Evolutionary conservation across 2,329 filamentous ascomycete genomes (phyloP).

Genomic region (Trichoderma sp.): DNA sequence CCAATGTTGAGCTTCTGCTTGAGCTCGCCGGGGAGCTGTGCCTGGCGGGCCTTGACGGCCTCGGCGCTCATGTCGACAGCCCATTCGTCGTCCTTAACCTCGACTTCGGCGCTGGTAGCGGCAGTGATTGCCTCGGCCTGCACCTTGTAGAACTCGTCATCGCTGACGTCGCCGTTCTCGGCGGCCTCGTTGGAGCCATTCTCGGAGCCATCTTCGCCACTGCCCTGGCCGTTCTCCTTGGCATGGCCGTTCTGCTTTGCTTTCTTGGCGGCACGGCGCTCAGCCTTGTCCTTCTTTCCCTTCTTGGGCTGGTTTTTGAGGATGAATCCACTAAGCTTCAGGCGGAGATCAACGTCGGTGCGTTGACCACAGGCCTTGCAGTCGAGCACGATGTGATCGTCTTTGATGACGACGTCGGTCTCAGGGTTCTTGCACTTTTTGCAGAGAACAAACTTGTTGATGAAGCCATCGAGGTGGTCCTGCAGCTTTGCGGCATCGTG

Average conservation of each 20-base stretch:
- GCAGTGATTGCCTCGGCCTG: slow-evolving; percentile 63
- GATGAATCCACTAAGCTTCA: slow-evolving; percentile 97
- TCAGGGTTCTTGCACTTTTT: slow-evolving; percentile 99
- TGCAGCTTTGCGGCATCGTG: slow-evolving; percentile 95
- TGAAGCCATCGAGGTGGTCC: slow-evolving; percentile 98
- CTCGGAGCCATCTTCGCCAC: slow-evolving; percentile 56
- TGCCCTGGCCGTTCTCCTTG: slow-evolving; percentile 59
- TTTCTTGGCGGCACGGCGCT: slow-evolving; percentile 85
- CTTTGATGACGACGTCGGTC: slow-evolving; percentile 94
- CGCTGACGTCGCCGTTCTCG: slow-evolving; percentile 70
- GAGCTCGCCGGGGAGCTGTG: slow-evolving; percentile 90
- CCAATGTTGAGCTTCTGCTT: slow-evolving; percentile 87
- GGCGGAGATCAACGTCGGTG: slow-evolving; percentile 84
- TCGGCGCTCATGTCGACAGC: slow-evolving; percentile 95
- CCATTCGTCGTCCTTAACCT: slow-evolving; percentile 87
- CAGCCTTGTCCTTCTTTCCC: slow-evolving; percentile 97
- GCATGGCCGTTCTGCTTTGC: slow-evolving; percentile 74
- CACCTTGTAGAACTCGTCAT: slow-evolving; percentile 89
- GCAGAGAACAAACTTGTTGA: slow-evolving; percentile 98
- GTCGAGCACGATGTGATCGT: slow-evolving; percentile 87
- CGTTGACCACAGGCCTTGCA: slow-evolving; percentile 99
- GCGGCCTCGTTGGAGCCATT: slow-evolving; percentile 53
- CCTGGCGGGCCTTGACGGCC: slow-evolving; percentile 90
- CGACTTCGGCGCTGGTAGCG: slow-evolving; percentile 52
- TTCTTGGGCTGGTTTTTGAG: slow-evolving; percentile 92